Percentiles rank a stretch among this genome's conserved stretches.
phyloP scores from a whole-genome alignment of 495 filamentous ascomycete species.

The Penicillium mononematosum region DNA sequence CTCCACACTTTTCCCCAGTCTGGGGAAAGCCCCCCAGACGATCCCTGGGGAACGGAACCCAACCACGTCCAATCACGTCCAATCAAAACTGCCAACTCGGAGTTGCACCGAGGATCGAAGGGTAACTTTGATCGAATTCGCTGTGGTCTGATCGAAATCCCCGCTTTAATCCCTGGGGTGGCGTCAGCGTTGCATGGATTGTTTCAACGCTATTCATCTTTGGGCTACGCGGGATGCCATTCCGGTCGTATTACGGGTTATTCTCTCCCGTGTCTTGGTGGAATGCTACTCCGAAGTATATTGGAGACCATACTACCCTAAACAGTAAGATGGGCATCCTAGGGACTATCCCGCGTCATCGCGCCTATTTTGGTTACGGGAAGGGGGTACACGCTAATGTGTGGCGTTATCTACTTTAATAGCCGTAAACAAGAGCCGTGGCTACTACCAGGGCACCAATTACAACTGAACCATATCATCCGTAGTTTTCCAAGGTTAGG shows the following conservation, averaged over 20 bases:
- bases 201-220: not conserved
- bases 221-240: conserved; percentile 1
- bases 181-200: conserved; percentile 10
- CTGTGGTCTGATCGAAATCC: not conserved
- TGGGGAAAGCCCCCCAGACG: conserved; percentile 6
- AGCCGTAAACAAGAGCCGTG: not conserved
- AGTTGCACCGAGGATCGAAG: conserved; percentile 3
- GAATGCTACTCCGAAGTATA: not conserved
- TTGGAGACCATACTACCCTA: not conserved
- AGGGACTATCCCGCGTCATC: too few species aligned
- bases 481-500: not conserved
- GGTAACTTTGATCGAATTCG: not conserved
- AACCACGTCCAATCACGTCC: conserved; percentile 1
- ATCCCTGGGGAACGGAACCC: conserved; percentile 8
- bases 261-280: conserved; percentile 4
- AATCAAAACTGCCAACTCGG: not conserved
- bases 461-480: not conserved
- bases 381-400: too few species aligned
- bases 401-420: not conserved
- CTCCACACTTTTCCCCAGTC: conserved; percentile 12
- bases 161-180: conserved; percentile 4
- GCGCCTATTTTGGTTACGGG: too few species aligned
- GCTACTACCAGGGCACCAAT: not conserved
- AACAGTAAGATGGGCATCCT: too few species aligned
- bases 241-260: conserved; percentile 5